phyloP scores from a whole-genome alignment of 495 filamentous ascomycete species.

The Annulohypoxylon nitens region DNA sequence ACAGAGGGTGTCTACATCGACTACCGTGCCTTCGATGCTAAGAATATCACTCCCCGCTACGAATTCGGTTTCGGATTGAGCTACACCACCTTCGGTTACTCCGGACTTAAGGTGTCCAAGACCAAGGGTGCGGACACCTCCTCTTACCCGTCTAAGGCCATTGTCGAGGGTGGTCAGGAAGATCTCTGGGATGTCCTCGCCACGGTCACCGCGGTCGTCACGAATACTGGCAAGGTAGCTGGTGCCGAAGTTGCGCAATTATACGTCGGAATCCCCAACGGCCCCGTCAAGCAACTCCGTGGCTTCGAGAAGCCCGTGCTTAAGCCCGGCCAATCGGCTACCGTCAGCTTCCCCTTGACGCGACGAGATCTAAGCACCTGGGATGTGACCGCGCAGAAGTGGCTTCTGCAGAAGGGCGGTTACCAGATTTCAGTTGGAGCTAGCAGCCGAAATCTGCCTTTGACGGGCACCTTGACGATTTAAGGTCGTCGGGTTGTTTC shows the following conservation, averaged over 20 bases:
- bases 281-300: slow-evolving; percentile 69
- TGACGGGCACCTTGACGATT: slow-evolving; percentile 40
- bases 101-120: slow-evolving; percentile 55
- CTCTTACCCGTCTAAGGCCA: slow-evolving; percentile 54
- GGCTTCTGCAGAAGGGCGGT: slow-evolving; percentile 64
- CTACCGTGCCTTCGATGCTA: slow-evolving; percentile 74
- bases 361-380: slow-evolving; percentile 76
- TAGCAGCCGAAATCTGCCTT: slow-evolving; percentile 74
- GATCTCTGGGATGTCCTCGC: slow-evolving; percentile 71
- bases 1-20: slow-evolving; percentile 75
- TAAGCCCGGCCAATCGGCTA: slow-evolving; percentile 55
- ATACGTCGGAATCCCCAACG: slow-evolving; percentile 69
- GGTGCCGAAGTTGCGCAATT: slow-evolving; percentile 73
- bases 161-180: slow-evolving; percentile 68
- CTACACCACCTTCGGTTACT: slow-evolving; percentile 74
- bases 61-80: slow-evolving; percentile 81
- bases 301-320: slow-evolving; percentile 75
- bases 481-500: slow-evolving; percentile 1
- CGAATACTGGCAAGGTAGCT: slow-evolving; percentile 66
- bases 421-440: slow-evolving; percentile 68
- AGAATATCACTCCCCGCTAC: slow-evolving; percentile 73
- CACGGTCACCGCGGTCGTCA: slow-evolving; percentile 64
- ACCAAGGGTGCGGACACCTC: slow-evolving; percentile 46
- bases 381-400: slow-evolving; percentile 71
- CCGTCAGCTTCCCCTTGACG: slow-evolving; percentile 68